Conservation (phyloP, 2,329 filamentous ascomycete genomes). For the Hypoxylon sp. region DNA sequence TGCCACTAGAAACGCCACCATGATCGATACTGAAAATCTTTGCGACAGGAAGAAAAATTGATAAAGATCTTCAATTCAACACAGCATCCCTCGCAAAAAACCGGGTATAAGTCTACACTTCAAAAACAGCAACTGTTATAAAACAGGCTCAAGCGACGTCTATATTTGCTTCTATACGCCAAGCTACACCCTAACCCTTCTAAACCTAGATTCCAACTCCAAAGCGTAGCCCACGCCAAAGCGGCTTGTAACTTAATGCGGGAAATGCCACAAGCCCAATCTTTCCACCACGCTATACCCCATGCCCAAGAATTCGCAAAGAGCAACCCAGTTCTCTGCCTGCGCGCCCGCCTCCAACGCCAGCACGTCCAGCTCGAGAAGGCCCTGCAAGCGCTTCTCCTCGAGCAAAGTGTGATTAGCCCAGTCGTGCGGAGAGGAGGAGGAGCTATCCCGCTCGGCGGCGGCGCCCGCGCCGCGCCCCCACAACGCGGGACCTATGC, state of each 20-base stretch:
- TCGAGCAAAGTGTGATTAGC: constrained; percentile 41
- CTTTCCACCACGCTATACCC: constrained; percentile 52
- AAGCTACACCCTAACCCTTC: too few species aligned
- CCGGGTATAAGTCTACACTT: too few species aligned
- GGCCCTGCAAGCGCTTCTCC: constrained; percentile 22
- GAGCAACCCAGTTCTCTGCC: constrained; percentile 49
- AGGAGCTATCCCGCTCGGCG: not conserved
- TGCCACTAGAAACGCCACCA: too few species aligned
- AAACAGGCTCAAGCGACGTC: too few species aligned
- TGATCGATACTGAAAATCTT: too few species aligned
- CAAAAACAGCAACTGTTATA: too few species aligned
- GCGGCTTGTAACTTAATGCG: constrained; percentile 23
- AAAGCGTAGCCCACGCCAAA: not conserved
- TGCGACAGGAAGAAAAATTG: too few species aligned
- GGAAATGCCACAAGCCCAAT: constrained; percentile 49
- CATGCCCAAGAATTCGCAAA: constrained; percentile 51
- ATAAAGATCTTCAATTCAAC: too few species aligned
- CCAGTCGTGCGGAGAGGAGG: not conserved
- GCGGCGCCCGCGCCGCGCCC: not conserved
- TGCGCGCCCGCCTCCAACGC: constrained; percentile 38
- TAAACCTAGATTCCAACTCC: not conserved
- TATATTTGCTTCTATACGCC: too few species aligned
- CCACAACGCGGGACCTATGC: not conserved
- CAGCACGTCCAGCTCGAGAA: constrained; percentile 49
- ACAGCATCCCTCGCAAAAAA: too few species aligned